Base-by-base conservation (phyloP, 139 green algal species). In the Ettlia oleoabundans region DNA sequence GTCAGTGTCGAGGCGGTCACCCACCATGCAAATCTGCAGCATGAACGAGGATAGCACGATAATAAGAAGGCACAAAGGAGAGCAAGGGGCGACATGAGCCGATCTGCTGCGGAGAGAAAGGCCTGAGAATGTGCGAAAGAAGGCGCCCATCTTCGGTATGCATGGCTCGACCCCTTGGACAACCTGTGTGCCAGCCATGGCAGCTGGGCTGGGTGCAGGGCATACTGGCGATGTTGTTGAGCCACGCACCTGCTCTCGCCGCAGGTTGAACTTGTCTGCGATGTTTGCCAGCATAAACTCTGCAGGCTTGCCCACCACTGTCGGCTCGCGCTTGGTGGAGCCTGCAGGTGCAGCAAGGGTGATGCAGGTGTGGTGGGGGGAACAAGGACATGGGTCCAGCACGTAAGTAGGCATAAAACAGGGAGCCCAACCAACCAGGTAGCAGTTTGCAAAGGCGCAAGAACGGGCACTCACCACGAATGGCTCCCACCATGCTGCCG, bases 221-320 rank as follows among this genome's bases (percentile, higher is more conserved):
- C n/a, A n/a, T n/a, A n/a, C n/a, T n/a, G n/a, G n/a, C n/a, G n/a
- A n/a, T n/a, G 13, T 24, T 24, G 47, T 15, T 10, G 63, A 18
- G 18, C 62, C 28, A 32, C 43, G 1, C 71, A 78, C 71, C 71
- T 78, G 89, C 37, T 93, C 77, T 33, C 89, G 89, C 53, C 89
- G 38, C 77, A 98, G 86, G 18, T 83, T 83, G 76, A 93, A 93
- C 55, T 89, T 88, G 42, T 88, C 68, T 4, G 93, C 93, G 67
- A 99, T 99, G 92, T 98, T 97, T 37, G 94, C 93, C 62, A 99
- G 89, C 96, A 99, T 99, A 89, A 99, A 99, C 72, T 93, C 92
- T 21, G 88, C 87, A 21, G 95, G 95, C 92, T 99, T 99, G 69
- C 97, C 97, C 30, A 99, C 97, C 41, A 98, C 93, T 9, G 83